A percentile compares a stretch with the other conserved stretches of the same genome.
Evolutionary conservation across 2,329 filamentous ascomycete genomes (phyloP).

Genomic region (Penicillium vulpinum): DNA sequence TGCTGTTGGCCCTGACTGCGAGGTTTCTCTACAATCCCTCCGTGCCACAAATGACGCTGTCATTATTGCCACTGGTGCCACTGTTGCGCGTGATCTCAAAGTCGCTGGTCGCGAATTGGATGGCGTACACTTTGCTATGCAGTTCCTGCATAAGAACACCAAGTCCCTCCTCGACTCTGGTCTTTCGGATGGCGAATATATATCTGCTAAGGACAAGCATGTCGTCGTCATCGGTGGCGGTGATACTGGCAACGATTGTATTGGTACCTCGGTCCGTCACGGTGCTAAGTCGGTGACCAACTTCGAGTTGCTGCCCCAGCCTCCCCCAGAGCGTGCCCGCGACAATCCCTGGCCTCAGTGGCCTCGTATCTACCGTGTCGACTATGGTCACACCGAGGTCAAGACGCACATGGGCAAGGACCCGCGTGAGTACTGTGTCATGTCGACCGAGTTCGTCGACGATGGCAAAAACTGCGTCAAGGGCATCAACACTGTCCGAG

Average conservation of each 20-base stretch:
- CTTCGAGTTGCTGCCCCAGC: conserved; percentile 93
- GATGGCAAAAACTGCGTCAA: conserved; percentile 85
- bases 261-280: conserved; percentile 92
- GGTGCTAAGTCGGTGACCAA: conserved; percentile 95
- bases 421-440: conserved; percentile 95
- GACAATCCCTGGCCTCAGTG: conserved; percentile 99
- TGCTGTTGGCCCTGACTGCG: conserved; percentile 72
- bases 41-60: conserved; percentile 77
- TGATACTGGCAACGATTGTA: conserved; percentile 97
- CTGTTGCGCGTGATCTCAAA: conserved; percentile 86
- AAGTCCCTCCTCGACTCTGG: conserved; percentile 94
- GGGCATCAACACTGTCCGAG: conserved; percentile 92
- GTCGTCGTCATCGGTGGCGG: conserved; percentile 96
- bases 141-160: conserved; percentile 96
- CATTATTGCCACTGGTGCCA: conserved; percentile 87
- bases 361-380: conserved; percentile 97
- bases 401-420: conserved; percentile 95
- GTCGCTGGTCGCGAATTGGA: conserved; percentile 85
- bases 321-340: conserved; percentile 80
- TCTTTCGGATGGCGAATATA: conserved; percentile 79
- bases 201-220: conserved; percentile 92
- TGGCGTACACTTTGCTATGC: conserved; percentile 94
- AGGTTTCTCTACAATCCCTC: conserved; percentile 68
- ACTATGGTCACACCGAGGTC: conserved; percentile 95
- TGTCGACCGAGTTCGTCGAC: conserved; percentile 95